These are phyloP conservation scores for Aspergillus ibericus DNA, from an alignment of 2,329 filamentous ascomycete genomes.

Conservation along the genomic window DNA sequence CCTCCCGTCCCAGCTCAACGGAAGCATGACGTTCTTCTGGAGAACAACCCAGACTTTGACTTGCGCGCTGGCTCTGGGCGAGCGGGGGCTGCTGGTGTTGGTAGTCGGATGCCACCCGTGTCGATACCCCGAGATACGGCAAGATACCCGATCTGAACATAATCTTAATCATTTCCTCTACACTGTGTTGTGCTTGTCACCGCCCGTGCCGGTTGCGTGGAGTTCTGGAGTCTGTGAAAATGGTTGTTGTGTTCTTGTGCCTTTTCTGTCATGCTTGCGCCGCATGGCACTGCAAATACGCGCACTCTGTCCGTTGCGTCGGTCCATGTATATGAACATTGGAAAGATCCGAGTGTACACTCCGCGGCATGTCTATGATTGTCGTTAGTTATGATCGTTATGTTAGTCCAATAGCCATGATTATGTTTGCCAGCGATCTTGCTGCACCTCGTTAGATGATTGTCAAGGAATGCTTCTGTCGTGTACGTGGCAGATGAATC, in stretches of 20 bases:
- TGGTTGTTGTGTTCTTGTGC: not conserved
- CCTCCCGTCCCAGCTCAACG: constrained; percentile 47
- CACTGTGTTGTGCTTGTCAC: not conserved
- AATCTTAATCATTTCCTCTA: constrained; percentile 6
- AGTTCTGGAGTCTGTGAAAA: not conserved
- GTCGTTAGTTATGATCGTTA: constrained; percentile 7
- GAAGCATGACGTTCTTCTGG: constrained; percentile 71
- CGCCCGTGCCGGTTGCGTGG: not conserved
- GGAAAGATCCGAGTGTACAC: not conserved
- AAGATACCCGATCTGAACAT: constrained; percentile 28
- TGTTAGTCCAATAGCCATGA: constrained; percentile 7
- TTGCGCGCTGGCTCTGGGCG: constrained; percentile 51
- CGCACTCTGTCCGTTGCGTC: constrained; percentile 3
- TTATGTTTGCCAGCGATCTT: not conserved
- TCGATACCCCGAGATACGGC: constrained; percentile 17
- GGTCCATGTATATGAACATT: not conserved
- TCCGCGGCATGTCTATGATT: not conserved
- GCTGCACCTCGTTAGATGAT: not conserved
- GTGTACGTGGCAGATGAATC: not conserved
- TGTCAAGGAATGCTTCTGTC: not conserved
- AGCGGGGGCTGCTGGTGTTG: constrained; percentile 20
- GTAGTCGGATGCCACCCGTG: constrained; percentile 30
- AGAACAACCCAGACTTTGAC: constrained; percentile 82
- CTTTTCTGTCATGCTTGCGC: constrained; percentile 3
- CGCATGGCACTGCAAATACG: constrained; percentile 7